Evolutionary conservation across 1,284 basidiomycete genomes (phyloP).

Genomic region (Mycosarcoma mackinlayi): DNA sequence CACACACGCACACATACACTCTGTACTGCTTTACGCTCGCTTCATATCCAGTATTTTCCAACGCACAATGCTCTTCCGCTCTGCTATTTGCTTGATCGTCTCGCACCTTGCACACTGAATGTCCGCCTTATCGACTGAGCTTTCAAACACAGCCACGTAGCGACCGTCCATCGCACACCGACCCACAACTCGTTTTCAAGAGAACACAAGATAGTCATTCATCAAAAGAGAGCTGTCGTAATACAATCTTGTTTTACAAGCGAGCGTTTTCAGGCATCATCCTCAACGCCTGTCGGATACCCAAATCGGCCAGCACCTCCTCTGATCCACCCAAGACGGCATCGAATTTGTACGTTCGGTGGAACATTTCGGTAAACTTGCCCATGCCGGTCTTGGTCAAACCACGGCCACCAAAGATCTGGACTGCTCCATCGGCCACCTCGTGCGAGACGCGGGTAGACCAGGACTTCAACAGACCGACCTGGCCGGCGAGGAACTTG

Average conservation of each 20-base stretch:
- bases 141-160: too few relatives aligned
- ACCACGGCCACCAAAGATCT: slow-evolving; percentile 78
- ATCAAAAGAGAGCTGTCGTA: too few relatives aligned
- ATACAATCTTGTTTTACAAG: slow-evolving; percentile 31
- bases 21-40: too few relatives aligned
- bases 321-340: slow-evolving; percentile 67
- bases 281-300: slow-evolving; percentile 71
- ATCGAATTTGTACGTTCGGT: slow-evolving; percentile 80
- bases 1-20: background rate
- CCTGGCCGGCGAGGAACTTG: slow-evolving; percentile 73
- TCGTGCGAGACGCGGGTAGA: slow-evolving; percentile 66
- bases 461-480: slow-evolving; percentile 78
- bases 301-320: slow-evolving; percentile 72
- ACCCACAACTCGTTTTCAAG: too few relatives aligned
- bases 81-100: too few relatives aligned
- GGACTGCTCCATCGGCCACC: slow-evolving; percentile 80
- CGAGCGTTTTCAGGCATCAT: slow-evolving; percentile 64
- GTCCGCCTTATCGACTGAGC: too few relatives aligned
- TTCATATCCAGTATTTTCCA: too few relatives aligned
- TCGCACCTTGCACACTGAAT: too few relatives aligned
- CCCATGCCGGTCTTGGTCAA: slow-evolving; percentile 76
- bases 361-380: slow-evolving; percentile 71
- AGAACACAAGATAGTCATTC: background rate
- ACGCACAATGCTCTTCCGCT: too few relatives aligned
- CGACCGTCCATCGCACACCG: too few relatives aligned